Conservation (phyloP, 2,329 filamentous ascomycete species). For the Penicillium olsonii region DNA sequence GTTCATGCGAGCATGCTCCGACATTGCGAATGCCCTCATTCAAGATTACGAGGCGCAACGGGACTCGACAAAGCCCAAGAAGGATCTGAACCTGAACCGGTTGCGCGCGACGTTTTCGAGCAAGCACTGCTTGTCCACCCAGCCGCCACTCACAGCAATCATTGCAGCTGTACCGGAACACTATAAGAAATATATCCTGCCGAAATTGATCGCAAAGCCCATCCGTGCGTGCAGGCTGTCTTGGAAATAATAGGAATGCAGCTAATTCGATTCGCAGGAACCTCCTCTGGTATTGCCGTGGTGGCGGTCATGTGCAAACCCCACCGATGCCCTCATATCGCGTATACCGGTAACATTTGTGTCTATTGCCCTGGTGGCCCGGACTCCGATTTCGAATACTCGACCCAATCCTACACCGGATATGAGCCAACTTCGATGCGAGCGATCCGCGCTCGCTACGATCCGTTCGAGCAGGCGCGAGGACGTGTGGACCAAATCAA, state of each 20-base stretch:
- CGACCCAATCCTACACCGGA: conserved; percentile 96
- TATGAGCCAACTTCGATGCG: conserved; percentile 99
- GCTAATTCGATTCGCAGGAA: conserved; percentile 57
- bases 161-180: conserved; percentile 98
- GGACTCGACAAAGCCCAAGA: conserved; percentile 70
- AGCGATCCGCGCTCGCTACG: conserved; percentile 93
- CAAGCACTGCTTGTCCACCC: conserved; percentile 84
- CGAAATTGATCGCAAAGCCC: conserved; percentile 94
- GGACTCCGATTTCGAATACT: conserved; percentile 98
- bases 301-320: conserved; percentile 99
- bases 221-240: conserved; percentile 63
- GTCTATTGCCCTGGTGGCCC: conserved; percentile 98
- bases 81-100: conserved; percentile 90
- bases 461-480: conserved; percentile 95
- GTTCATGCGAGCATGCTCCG: conserved; percentile 89
- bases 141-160: conserved; percentile 92
- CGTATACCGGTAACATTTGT: conserved; percentile 98
- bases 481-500: conserved; percentile 97
- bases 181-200: conserved; percentile 98
- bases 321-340: conserved; percentile 94
- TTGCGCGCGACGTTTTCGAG: conserved; percentile 84
- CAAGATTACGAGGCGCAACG: conserved; percentile 86
- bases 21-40: conserved; percentile 90
- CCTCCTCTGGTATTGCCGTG: conserved; percentile 94
- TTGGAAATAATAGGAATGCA: background rate